Evolutionary conservation across 805 yeast genomes (phyloP), one percentile per base, ranked within the genome.

Genomic region (Candida tibetensis): DNA sequence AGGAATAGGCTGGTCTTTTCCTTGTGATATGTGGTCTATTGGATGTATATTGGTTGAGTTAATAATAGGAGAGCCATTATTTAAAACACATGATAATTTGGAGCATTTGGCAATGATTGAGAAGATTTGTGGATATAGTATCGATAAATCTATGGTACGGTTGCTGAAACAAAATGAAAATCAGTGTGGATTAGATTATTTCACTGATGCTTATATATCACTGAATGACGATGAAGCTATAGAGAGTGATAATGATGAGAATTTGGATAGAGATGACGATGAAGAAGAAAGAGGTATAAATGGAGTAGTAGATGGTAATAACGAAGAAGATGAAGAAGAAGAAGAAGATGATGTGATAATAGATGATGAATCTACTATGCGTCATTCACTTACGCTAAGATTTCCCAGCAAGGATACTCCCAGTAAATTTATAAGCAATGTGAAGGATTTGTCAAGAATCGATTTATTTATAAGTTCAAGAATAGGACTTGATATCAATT

Each of bases 31-130:
- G 66, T 93, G 99, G 99, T 86, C 96, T 1, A 72, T 93, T 30
- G 99, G 96, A 1, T 91, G 98, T 60, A 87, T 93, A 12, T 64
- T 93, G 25, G 90, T 88, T 7, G 99, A 93, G 63, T 64, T 93
- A 34, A 81, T 86, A 27, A 87, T 95, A 14, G 99, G 99, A 18
- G 95, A 88, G 54, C 96, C 97, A 1, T 66, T 93, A 17, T 93
- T 91, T 62, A 89, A 87, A 48, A 93, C 98, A 1, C 96, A 91
- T 59, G 97, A 93, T 57, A 90, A 91, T 58, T 67, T 82, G 35
- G 98, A 91, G 60, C 99, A 93, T 63, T 68, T 93, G 58, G 95
- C 95, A 12, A 82, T 93, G 85, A 93, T 93, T 85, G 91, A 93
- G 60, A 81, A 79, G 47, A 77, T 90, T 15, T 70, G 82, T 17